A percentile compares a stretch with the other conserved stretches of the same genome.
Conservation (phyloP, 176 grass and related monocot genomes). For the Eragrostis nindensis region DNA sequence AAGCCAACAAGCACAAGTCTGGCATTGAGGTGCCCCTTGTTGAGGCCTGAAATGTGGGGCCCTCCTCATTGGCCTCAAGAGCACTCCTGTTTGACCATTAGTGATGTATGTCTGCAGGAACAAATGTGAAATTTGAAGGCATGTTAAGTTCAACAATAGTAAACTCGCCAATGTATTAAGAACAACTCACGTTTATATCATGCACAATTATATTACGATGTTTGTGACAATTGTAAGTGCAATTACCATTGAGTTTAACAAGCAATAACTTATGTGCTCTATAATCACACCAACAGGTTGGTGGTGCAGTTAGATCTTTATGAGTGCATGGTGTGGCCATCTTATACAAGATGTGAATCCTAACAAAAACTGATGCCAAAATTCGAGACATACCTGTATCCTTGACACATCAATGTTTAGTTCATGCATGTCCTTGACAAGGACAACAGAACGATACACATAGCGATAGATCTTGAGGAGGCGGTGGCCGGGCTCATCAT, state of each 20-base stretch:
- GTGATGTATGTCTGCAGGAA: not conserved
- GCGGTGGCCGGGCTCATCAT: not conserved
- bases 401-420: conserved; percentile 28
- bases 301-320: too few species aligned
- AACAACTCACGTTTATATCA: too few species aligned
- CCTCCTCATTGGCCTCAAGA: conserved; percentile 32
- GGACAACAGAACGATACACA: conserved; percentile 39
- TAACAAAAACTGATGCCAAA: too few species aligned
- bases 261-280: too few species aligned
- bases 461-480: conserved; percentile 50
- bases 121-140: not conserved
- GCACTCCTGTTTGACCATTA: not conserved
- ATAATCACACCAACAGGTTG: too few species aligned
- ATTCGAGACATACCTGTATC: conserved; percentile 31
- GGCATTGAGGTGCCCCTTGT: not conserved
- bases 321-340: too few species aligned
- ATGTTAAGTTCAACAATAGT: not conserved
- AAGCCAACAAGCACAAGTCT: not conserved
- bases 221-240: too few species aligned
- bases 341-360: too few species aligned
- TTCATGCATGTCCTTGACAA: conserved; percentile 21
- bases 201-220: too few species aligned
- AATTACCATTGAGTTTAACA: too few species aligned
- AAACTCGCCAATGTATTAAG: not conserved
- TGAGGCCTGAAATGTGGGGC: not conserved